A percentile compares a stretch with the other conserved stretches of the same genome.
Conservation (phyloP, 768 basidiomycete genomes). For the Calocybe cyanea region DNA sequence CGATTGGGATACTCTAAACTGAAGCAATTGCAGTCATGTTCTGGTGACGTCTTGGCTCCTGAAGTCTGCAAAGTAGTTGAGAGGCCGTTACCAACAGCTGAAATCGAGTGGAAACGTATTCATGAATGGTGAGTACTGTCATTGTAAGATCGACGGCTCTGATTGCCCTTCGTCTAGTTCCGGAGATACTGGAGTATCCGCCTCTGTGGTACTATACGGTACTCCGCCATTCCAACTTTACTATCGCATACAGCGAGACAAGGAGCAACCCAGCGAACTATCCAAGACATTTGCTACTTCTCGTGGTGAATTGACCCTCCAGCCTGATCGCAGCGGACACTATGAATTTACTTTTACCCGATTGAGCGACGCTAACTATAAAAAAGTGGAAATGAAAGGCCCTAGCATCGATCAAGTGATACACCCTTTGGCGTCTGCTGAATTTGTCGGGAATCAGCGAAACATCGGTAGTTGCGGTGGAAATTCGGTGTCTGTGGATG, state of each 20-base stretch:
- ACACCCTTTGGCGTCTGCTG: constrained; percentile 81
- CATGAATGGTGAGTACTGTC: constrained; percentile 71
- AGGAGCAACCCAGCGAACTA: constrained; percentile 56
- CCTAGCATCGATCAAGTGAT: constrained; percentile 84
- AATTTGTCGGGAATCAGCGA: constrained; percentile 54
- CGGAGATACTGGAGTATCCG: constrained; percentile 88
- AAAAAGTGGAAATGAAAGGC: constrained; percentile 66
- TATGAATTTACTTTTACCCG: constrained; percentile 80
- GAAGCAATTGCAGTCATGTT: constrained; percentile 53
- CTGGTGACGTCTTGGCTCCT: constrained; percentile 80
- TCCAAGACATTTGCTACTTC: constrained; percentile 61
- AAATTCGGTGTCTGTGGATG: constrained; percentile 66
- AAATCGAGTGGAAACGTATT: constrained; percentile 85
- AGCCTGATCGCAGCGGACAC: constrained; percentile 86
- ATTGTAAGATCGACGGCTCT: constrained; percentile 2
- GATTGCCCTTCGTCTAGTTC: constrained; percentile 44
- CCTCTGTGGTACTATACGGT: constrained; percentile 81
- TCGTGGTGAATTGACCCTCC: constrained; percentile 76
- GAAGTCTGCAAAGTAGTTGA: constrained; percentile 76
- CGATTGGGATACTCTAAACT: constrained; percentile 7
- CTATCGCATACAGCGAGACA: constrained; percentile 72
- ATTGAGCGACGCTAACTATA: constrained; percentile 83
- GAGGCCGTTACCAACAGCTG: constrained; percentile 72
- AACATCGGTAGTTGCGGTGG: constrained; percentile 79
- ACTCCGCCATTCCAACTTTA: constrained; percentile 85